Evolutionary conservation across 73 alveolate species (phyloP), one percentile per base, ranked within the genome.

Genomic region (Stentor coeruleus): DNA sequence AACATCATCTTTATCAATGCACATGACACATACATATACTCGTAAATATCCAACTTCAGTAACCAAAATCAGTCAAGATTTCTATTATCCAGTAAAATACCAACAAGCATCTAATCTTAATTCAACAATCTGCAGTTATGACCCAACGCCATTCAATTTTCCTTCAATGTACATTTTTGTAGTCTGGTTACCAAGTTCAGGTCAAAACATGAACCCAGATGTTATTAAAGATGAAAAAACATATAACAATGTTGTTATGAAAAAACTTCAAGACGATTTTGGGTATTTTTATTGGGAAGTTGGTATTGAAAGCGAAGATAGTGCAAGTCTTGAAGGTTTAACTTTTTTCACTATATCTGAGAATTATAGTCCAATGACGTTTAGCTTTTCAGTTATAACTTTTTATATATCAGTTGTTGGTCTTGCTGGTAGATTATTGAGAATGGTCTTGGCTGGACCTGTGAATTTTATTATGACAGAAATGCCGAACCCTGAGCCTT

Each of bases 341-440:
- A 79, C 76, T 2, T 82, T 89, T 79, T 82, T 82, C 86, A 86
- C 92, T 28, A 58, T 88, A 59, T 86, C 92, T 3, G 88, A 81
- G 20, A 81, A 80, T 80, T 82, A 81, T 20, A 75, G 90, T 2
- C 91, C 88, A 3, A 35, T 73, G 37, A 81, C 77, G 35, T 72
- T 86, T 38, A 72, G 76, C 37, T 90, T 85, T 60, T 72, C 90
- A 30, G 81, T 88, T 26, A 36, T 88, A 3, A 88, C 96, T 0
- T 91, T 91, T 86, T 91, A 91, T 60, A 75, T 88, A 33, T 72
- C 93, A 26, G 84, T 91, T 38, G 96, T 91, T 3, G 84, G 87
- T 3, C 93, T 87, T 35, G 73, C 87, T 0, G 96, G 94, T 0
- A 81, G 83, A 81, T 73, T 82, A 3, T 14, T 75, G 58, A 37